These are phyloP conservation scores for Luffa aegyptiaca DNA, from an alignment of 306 rosid species.

Conservation along the genomic window DNA sequence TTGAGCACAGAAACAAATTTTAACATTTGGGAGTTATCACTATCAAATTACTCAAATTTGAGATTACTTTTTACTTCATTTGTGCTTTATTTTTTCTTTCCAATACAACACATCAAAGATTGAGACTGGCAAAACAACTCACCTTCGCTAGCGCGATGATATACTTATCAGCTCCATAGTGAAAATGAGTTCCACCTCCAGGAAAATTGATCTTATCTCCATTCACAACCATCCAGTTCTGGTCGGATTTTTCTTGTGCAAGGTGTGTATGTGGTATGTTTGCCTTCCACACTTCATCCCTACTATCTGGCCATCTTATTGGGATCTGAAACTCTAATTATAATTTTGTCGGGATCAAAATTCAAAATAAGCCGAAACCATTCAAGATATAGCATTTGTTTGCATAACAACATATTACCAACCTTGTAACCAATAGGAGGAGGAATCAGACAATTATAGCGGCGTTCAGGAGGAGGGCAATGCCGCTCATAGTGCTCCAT, in stretches of 20 bases:
- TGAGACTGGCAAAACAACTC: slow-evolving; percentile 1
- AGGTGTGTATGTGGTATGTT: slow-evolving; percentile 58
- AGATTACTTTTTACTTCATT: not conserved
- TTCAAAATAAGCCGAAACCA: slow-evolving; percentile 15
- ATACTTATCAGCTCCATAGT: slow-evolving; percentile 53
- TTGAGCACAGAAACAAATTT: not conserved
- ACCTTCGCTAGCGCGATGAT: slow-evolving; percentile 44
- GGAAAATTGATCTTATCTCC: slow-evolving; percentile 63
- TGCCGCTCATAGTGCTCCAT: slow-evolving; percentile 63
- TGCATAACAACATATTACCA: not conserved
- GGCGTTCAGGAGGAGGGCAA: slow-evolving; percentile 45
- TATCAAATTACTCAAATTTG: not conserved
- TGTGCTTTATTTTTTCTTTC: not conserved
- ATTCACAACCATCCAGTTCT: slow-evolving; percentile 63
- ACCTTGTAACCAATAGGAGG: slow-evolving; percentile 55
- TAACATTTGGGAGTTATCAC: not conserved
- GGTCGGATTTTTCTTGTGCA: slow-evolving; percentile 54
- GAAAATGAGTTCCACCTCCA: slow-evolving; percentile 63
- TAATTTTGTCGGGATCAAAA: slow-evolving; percentile 20
- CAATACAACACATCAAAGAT: not conserved
- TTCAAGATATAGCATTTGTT: not conserved
- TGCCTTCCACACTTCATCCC: slow-evolving; percentile 70
- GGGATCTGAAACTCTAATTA: slow-evolving; percentile 42
- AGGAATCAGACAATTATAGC: slow-evolving; percentile 42
- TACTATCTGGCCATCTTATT: slow-evolving; percentile 50